phyloP scores from a whole-genome alignment of 257 asterid species.

The Coffea eugenioides region DNA sequence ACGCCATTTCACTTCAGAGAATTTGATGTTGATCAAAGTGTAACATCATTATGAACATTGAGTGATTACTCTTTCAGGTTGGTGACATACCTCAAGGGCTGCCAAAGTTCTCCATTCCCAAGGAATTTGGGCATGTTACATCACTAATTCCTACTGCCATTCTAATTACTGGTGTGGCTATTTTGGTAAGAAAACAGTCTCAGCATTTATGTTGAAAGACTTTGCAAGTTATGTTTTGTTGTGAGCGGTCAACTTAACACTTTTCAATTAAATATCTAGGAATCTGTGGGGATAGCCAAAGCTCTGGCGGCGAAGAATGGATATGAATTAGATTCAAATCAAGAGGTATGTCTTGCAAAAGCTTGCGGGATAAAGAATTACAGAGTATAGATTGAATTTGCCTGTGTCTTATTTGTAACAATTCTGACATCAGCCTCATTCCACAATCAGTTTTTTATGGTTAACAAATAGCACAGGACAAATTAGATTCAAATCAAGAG shows the following conservation, averaged over 20 bases:
- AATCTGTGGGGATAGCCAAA: conserved; percentile 98
- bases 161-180: conserved; percentile 99
- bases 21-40: not conserved
- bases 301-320: conserved; percentile 98
- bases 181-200: conserved; percentile 62
- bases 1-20: not conserved
- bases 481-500: conserved; percentile 97
- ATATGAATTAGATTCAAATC: conserved; percentile 94
- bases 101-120: conserved; percentile 87
- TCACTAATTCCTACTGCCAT: conserved; percentile 86
- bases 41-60: not conserved
- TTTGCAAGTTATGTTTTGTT: conserved; percentile 14
- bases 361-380: not conserved
- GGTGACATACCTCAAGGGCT: conserved; percentile 98
- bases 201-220: conserved; percentile 12
- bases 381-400: not conserved
- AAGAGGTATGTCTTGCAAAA: conserved; percentile 60
- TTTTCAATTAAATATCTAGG: conserved; percentile 42
- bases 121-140: conserved; percentile 56
- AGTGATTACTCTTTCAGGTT: conserved; percentile 48
- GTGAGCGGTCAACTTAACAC: not conserved
- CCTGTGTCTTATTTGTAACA: too few species aligned
- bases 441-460: not conserved
- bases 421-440: not conserved
- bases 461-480: not conserved